Base-by-base conservation (phyloP, 129 eudicot genomes). In the Pulicaria dysenterica region DNA sequence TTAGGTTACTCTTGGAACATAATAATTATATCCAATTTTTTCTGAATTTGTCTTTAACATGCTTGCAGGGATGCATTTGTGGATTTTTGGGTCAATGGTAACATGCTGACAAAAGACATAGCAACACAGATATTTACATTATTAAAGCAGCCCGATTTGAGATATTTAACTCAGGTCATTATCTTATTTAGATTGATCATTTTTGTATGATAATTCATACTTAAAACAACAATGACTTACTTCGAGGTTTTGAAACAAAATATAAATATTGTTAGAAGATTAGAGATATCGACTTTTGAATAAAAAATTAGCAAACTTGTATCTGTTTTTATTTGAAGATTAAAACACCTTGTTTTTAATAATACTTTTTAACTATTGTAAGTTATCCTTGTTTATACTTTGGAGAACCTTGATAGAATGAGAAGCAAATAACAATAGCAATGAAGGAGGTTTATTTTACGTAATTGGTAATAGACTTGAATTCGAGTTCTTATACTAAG, bases 11-110 rank as follows among this genome's bases (percentile, higher is more conserved):
- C 11, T 17, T 19, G 58, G 15, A 69, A 15, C 10, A 10, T 69
- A 38, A 12, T 51, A 53, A 14, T 15, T 69, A 14, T 68, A 39
- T 68, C 37, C 37, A 8, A 13, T 8, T 45, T 37, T 45, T 72
- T 10, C 10, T 67, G 40, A 17, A 34, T 34, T n/a, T 55, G 44
- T 31, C 31, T 38, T 46, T 36, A 14, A 13, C 15, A 34, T 61
- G 49, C 42, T 70, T 74, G 8, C 61, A 83, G 91, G 85, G 88
- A 86, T 68, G 80, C 91, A 74, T 86, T 86, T 78, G 73, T 86
- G 80, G 83, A 86, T 36, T 86, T 70, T 73, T 86, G 91, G 91
- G 86, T 86, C 42, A 72, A 83, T 64, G 79, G 86, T 61, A 86
- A 86, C 80, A 77, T 86, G 88, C 73, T 83, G 82, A 86, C 88